Base-by-base conservation (phyloP, 2,329 filamentous ascomycete species). In the Penicillium paneum region DNA sequence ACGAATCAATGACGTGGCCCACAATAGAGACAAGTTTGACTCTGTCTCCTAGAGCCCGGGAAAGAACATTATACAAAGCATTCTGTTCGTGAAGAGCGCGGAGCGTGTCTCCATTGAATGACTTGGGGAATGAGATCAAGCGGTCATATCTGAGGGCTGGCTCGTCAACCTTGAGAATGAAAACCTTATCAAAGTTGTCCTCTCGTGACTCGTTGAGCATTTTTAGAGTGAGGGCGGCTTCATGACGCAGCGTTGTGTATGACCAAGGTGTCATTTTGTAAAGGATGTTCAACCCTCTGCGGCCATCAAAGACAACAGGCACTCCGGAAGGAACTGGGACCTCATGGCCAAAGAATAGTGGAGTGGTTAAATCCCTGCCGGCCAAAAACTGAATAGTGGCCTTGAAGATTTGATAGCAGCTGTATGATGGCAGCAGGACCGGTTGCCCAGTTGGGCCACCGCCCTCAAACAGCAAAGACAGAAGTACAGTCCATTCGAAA, bases 391-490 rank as follows among this genome's bases (percentile, higher is more conserved):
- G 93, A n/a, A 99, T 77, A 1, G 87, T 86, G 3, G 91, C 92
- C 74, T 97, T 97, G 81, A 99, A 97, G 41, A 97, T 81, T 72
- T 97, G 93, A 24, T 93, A 94, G 72, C 88, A 89, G 76, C 89
- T 96, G 65, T 96, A 88, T 8, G 90, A 90, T 5, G 84, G 80
- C 6, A 91, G 91, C 15, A 97, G 79, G 6, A 90, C 76, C 2
- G 88, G 81, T 59, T 85, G 83, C 2, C 89, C 88, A 56, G 86
- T 87, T 7, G 84, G 82, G 7, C 86, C 88, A 26, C 90, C 90
- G n/a, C 83, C 84, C 70, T 91, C 86, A 39, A 97, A 79, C 2
- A 97, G 77, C 13, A 96, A 78, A 31, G 92, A 90, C 68, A 92
- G 83, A 45, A 94, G 76, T n/a, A 84, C 77, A 0, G 89, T 82